Evolutionary conservation across 225 moss, liverwort and hornwort species (phyloP).

Genomic region (Bryoerythrophyllum caledonicum): DNA sequence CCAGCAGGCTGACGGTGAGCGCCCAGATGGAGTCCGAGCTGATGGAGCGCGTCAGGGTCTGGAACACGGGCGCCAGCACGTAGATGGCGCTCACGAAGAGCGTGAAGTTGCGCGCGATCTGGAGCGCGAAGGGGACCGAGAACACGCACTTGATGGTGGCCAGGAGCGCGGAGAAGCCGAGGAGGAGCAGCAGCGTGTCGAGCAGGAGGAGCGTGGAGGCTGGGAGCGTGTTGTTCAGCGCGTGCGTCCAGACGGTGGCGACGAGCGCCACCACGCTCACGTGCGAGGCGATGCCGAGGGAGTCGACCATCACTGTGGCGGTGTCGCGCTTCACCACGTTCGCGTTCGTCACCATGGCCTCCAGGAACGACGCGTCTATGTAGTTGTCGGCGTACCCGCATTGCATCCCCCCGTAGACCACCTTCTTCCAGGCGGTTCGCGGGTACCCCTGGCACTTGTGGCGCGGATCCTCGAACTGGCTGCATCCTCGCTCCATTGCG

Average conservation of each 20-base stretch:
- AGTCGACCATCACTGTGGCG: slow-evolving; percentile 80
- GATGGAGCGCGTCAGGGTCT: slow-evolving; percentile 83
- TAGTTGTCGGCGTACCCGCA: slow-evolving; percentile 82
- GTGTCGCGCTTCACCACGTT: slow-evolving; percentile 79
- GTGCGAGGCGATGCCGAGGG: slow-evolving; percentile 86
- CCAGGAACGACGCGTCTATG: slow-evolving; percentile 75
- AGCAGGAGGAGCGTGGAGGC: slow-evolving; percentile 67
- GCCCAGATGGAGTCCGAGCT: slow-evolving; percentile 99
- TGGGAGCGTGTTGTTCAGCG: slow-evolving; percentile 68
- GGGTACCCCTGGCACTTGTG: slow-evolving; percentile 8
- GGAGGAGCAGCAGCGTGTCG: slow-evolving; percentile 63
- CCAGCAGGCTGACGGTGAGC: slow-evolving; percentile 79
- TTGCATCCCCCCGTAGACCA: slow-evolving; percentile 86
- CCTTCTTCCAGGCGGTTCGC: slow-evolving; percentile 67
- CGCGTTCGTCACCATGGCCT: slow-evolving; percentile 91
- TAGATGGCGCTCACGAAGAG: slow-evolving; percentile 88
- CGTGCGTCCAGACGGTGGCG: slow-evolving; percentile 85
- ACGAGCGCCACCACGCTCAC: slow-evolving; percentile 92
- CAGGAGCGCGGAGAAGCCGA: slow-evolving; percentile 63
- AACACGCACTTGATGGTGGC: slow-evolving; percentile 55
- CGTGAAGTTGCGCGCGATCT: slow-evolving; percentile 61
- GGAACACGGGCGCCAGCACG: slow-evolving; percentile 88
- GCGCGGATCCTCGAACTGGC: slow-evolving; percentile 28
- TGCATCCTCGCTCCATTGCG: slow-evolving; percentile 11
- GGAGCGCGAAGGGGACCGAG: slow-evolving; percentile 40